Base-by-base conservation (phyloP, 768 basidiomycete species). In the Clavulina sp. region DNA sequence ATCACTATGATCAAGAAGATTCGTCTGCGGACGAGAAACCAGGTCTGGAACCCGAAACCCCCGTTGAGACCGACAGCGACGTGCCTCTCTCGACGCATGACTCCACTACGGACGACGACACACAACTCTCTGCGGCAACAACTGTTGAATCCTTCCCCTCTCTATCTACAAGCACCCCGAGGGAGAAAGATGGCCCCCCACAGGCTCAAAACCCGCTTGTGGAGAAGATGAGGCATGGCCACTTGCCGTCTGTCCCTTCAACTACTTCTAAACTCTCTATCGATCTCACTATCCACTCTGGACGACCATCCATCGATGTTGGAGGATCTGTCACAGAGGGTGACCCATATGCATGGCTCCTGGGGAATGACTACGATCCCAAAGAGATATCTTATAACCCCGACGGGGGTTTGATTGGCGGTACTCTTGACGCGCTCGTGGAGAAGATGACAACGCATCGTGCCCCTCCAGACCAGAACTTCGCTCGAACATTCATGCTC, bases 361-460 rank as follows among this genome's bases (percentile, higher is more conserved):
- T 30, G 7, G 18, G 16, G 24, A 6, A 29, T 62, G 89, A 95
- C 58, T 85, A 91, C 63, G 71, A 78, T 9, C 66, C 77, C 3
- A 77, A 82, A 32, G 92, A 99, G 60, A 83, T 93, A 47, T 77
- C 82, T 3, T 91, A 88, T 70, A 95, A 92, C 62, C 73, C 73
- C 41, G 91, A 97, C 9, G 92, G 91, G 2, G 76, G 78, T 56
- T 77, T 97, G 19, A 83, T 91, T 6, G 92, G 89, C 23, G 95
- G 89, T 2, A 89, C 88, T 3, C 70, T 99, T 55, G 73, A 73
- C 18, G 91, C 81, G 1, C 70, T 99, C 40, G 82, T 97, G n/a
- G 91, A 93, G 68, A 91, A 88, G 68, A 84, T 97, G 81, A 93
- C 93, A 19, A 89, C 92, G 3, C 87, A 95, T 61, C 88, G 89